Base-by-base conservation (phyloP, 768 basidiomycete species). In the Agrocybe chaxingu region DNA sequence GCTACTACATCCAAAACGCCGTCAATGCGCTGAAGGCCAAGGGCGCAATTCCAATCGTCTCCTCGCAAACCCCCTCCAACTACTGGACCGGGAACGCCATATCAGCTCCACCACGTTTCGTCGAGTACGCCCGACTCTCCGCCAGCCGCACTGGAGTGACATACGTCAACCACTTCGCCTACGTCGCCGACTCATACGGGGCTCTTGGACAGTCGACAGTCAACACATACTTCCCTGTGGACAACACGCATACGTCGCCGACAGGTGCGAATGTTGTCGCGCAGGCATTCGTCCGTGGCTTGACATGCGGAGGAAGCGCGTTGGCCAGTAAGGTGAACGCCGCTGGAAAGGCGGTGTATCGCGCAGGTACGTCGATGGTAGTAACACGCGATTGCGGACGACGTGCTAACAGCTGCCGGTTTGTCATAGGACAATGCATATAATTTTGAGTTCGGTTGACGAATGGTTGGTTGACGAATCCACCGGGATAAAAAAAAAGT, bases 31-130 rank as follows among this genome's bases (percentile, higher is more conserved):
- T 78, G 42, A 64, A 71, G 55, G 66, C 73, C 0, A 78, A 78
- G 58, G 78, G 78, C 12, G 75, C 70, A 32, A 75, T 69, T 29
- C 69, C 72, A 30, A 77, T 80, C 48, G 62, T 79, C 8, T 74
- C 74, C 9, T 72, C 75, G 2, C 74, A 75, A 51, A 79, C 78
- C 2, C 78, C 78, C 6, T 62, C 69, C 53, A 75, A 79, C 57
- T 66, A 66, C 31, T 80, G 74, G 74, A 47, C 62, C 1, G 67
- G 67, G 40, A 62, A 60, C 16, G 55, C 60, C 40, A 70, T 74
- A 24, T 57, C 54, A n/a, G 62, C 71, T n/a, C 63, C 65, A 10
- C 64, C 71, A 9, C 68, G 77, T 13, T 79, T 77, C 51, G 75
- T 77, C 11, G 66, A 58, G 9, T 79, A 78, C 57, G 74, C 76